Evolutionary conservation across 1,139 yeast species (phyloP), one percentile per base, ranked within the genome.

Genomic region (Geotrichum reessii): DNA sequence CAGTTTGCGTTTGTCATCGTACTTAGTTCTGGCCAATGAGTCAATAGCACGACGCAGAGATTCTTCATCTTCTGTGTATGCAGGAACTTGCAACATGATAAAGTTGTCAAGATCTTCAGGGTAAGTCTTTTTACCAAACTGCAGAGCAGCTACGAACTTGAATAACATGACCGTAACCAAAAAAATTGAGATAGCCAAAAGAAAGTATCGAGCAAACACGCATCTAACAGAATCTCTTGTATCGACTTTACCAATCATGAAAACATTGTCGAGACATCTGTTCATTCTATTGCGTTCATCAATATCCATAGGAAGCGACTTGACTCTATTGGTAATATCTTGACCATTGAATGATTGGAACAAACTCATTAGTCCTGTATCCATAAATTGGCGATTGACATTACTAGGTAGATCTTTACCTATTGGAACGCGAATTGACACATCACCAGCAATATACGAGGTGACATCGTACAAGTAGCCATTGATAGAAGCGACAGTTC

Each of bases 31-130:
- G 3, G 78, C 76, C 53, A 75, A 62, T 2, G 78, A 75, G 57
- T 75, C 78, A 52, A 75, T 75, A 7, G 78, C 79, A 14, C 78
- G 69, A 19, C 79, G 70, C 52, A 75, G 63, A 8, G 77, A 73
- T 6, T 68, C 71, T 57, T 76, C 78, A 54, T 76, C 79, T 62
- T 75, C 78, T 1, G 78, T 75, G 62, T 75, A 75, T 0, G 76
- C 78, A 3, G 78, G 78, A 7, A 75, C 72, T 61, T 75, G 78
- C 60, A 77, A 74, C 47, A 75, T 75, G 56, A 75, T 71, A 61
- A 76, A 76, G 62, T 71, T 67, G 56, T 75, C 76, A 47, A 74
- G 66, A 33, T 72, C 74, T 25, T 73, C 77, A 1, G 78, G 77
- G 42, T 65, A 64, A 44, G 65, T 65, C 56, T 65, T 69, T 51